Base-by-base conservation (phyloP, 345 rosid genomes). In the Syzygium oleosum region DNA sequence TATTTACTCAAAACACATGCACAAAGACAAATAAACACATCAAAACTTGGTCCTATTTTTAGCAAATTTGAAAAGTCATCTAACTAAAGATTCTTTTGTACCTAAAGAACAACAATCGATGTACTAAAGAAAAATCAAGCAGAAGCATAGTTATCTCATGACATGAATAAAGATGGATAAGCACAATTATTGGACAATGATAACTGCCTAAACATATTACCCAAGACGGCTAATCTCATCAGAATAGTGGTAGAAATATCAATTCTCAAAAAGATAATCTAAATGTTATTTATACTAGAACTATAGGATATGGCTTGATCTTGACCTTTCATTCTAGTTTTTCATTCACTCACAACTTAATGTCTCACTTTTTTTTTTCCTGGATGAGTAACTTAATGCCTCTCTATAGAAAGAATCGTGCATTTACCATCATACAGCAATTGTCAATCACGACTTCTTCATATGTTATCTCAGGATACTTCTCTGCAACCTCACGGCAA, bases 361-460 rank as follows among this genome's bases (percentile, higher is more conserved):
- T 84, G 17, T 41, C 86, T 85, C 34, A 22, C 49, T 85, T 58
- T 58, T 41, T 85, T 12, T 25, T 16, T 46, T 43, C 52, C 29
- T 27, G 19, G 38, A 34, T 73, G 46, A 73, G 27, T 31, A 68
- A 31, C 46, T 84, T 52, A 52, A n/a, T 38, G 13, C 59, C 61
- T 29, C 46, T 84, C 46, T 84, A n/a, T 80, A 22, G 56, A 68
- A 84, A 34, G 51, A 59, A 84, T 78, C 83, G 41, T 86, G 58
- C 83, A 73, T 85, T 86, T 95, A 98, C 99, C 99, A 97, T 98
- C 99, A 98, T 98, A 90, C 99, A 97, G 90, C 99, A 98, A 92
- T 98, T 98, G 93, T 98, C 99, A 85, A 98, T 98, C 90, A 98
- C 99, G 85, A 98, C 99, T 93, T 98, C 99, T 93, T 98, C 99